These are phyloP conservation scores for Leptodontidium sp. DNA, from an alignment of 2,329 filamentous ascomycete genomes.

Conservation along the genomic window DNA sequence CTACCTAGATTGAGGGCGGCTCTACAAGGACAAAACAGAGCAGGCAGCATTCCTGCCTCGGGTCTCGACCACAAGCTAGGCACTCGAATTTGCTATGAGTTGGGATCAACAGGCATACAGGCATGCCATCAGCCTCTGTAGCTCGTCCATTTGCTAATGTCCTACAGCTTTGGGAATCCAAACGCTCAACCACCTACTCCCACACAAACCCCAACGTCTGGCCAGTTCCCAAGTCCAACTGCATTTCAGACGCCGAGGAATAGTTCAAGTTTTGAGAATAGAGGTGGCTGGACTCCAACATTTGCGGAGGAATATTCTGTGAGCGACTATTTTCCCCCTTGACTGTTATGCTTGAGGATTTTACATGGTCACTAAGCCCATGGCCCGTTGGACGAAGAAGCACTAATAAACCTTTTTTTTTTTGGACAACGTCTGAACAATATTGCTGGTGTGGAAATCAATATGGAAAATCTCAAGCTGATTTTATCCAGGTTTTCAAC, in stretches of 20 bases:
- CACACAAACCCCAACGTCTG: conserved; percentile 63
- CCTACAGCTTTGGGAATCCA: conserved; percentile 67
- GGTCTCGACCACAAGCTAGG: conserved; percentile 33
- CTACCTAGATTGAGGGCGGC: conserved; percentile 16
- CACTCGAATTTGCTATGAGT: conserved; percentile 64
- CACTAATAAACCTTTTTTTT: neutral
- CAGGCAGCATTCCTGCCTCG: conserved; percentile 38
- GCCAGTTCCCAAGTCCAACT: conserved; percentile 61
- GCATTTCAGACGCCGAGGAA: conserved; percentile 63
- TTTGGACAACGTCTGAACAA: neutral
- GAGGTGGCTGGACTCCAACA: conserved; percentile 64
- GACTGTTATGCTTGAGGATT: neutral
- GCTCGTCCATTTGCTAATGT: conserved; percentile 47
- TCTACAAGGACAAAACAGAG: conserved; percentile 23
- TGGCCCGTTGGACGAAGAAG: neutral
- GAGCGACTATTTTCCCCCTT: neutral
- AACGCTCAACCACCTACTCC: conserved; percentile 68
- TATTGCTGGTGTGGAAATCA: neutral
- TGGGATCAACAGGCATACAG: conserved; percentile 64
- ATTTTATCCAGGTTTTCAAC: conserved; percentile 56
- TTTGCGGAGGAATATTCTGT: conserved; percentile 73
- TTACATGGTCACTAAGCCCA: neutral
- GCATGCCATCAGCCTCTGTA: conserved; percentile 47
- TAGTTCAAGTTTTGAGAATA: conserved; percentile 57
- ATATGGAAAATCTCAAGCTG: conserved; percentile 10